These are phyloP conservation scores for Fonsecaea multimorphosa DNA, from an alignment of 2,329 filamentous ascomycete genomes.

Conservation along the genomic window DNA sequence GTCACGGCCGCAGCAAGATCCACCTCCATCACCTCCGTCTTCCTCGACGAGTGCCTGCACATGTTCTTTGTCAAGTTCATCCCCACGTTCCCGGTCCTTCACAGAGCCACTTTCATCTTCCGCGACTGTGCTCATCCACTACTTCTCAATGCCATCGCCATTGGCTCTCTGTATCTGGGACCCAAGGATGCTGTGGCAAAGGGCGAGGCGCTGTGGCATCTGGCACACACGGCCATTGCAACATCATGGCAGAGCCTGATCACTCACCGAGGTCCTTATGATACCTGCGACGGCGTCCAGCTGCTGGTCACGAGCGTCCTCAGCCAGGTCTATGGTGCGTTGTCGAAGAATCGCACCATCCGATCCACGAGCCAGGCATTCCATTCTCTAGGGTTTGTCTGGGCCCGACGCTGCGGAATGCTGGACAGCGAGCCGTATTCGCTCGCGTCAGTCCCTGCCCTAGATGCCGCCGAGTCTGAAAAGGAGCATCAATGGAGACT, in stretches of 20 bases:
- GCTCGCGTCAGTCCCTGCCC: slow-evolving; percentile 45
- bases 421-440: slow-evolving; percentile 47
- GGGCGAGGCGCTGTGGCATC: slow-evolving; percentile 53
- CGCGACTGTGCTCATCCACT: slow-evolving; percentile 53
- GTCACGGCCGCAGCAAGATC: slow-evolving; percentile 54
- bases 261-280: slow-evolving; percentile 51
- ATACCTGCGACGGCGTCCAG: slow-evolving; percentile 53
- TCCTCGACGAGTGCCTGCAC: slow-evolving; percentile 55
- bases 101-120: slow-evolving; percentile 54
- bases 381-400: slow-evolving; percentile 53
- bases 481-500: slow-evolving; percentile 51
- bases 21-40: slow-evolving; percentile 53
- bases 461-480: slow-evolving; percentile 43
- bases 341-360: slow-evolving; percentile 53
- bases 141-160: slow-evolving; percentile 54
- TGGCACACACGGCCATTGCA: slow-evolving; percentile 54
- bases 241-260: slow-evolving; percentile 56
- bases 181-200: slow-evolving; percentile 53
- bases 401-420: slow-evolving; percentile 55
- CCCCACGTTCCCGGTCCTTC: slow-evolving; percentile 54
- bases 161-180: slow-evolving; percentile 54
- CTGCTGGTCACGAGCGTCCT: slow-evolving; percentile 52
- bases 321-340: slow-evolving; percentile 52
- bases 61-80: slow-evolving; percentile 57
- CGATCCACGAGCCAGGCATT: slow-evolving; percentile 54